These are phyloP conservation scores for Capniomyces stellatus DNA, from an alignment of 371 early-diverging fungal species.

Conservation along the genomic window DNA sequence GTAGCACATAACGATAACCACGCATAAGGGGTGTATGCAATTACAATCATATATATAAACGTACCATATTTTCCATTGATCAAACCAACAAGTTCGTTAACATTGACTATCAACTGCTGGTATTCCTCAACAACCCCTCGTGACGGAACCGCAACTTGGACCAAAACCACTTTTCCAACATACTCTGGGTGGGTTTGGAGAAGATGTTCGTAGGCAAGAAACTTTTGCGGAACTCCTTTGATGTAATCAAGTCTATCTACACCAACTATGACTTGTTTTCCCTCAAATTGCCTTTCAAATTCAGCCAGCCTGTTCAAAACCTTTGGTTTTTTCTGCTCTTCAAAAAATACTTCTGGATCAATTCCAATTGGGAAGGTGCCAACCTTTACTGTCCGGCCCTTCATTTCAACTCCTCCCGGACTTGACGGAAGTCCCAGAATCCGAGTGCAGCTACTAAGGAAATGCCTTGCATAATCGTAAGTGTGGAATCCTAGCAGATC, in stretches of 20 bases:
- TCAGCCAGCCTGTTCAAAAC: conserved; percentile 56
- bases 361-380: conserved; percentile 99
- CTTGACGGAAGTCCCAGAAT: conserved; percentile 78
- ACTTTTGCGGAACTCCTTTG: conserved; percentile 99
- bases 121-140: conserved; percentile 96
- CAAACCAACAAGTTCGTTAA: conserved; percentile 90
- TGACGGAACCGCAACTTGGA: conserved; percentile 97
- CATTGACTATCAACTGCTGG: conserved; percentile 67
- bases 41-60: conserved; percentile 24
- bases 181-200: conserved; percentile 81
- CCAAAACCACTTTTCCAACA: conserved; percentile 82
- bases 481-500: conserved; percentile 98
- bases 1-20: no score
- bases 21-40: no score
- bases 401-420: conserved; percentile 83
- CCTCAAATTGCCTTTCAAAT: conserved; percentile 71
- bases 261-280: conserved; percentile 85
- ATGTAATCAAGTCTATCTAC: conserved; percentile 99
- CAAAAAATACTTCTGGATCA: conserved; percentile 85
- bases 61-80: conserved; percentile 83
- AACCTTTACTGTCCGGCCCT: conserved; percentile 74
- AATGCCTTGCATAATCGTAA: conserved; percentile 98
- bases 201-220: conserved; percentile 91
- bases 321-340: conserved; percentile 46
- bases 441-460: conserved; percentile 86